These are phyloP conservation scores for Hyphopichia fennica DNA, from an alignment of 1,139 yeast genomes.

Conservation along the genomic window DNA sequence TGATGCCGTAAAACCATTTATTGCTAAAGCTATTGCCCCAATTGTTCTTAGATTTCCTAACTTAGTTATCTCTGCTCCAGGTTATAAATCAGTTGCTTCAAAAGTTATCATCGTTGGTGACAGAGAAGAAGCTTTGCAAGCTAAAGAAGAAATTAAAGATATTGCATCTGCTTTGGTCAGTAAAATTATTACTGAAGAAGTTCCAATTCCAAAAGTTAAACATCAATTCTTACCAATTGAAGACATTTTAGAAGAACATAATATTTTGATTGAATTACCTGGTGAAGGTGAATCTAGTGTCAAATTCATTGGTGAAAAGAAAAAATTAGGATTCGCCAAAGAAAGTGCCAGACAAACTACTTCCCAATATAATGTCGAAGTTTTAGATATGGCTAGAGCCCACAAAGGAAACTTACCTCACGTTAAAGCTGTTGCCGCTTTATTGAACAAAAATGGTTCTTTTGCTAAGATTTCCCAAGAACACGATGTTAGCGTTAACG, in stretches of 20 bases:
- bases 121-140: constrained; percentile 55
- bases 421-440: constrained; percentile 71
- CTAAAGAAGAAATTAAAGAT: constrained; percentile 47
- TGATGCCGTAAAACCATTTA: constrained; percentile 52
- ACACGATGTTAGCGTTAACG: constrained; percentile 52
- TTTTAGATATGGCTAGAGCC: constrained; percentile 81
- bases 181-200: constrained; percentile 36
- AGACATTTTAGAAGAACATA: constrained; percentile 47
- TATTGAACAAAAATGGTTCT: constrained; percentile 53
- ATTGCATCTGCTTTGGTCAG: constrained; percentile 46
- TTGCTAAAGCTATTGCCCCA: constrained; percentile 27
- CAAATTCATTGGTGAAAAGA: constrained; percentile 63
- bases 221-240: constrained; percentile 49
- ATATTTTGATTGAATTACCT: constrained; percentile 68
- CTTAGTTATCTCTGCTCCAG: constrained; percentile 38
- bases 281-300: constrained; percentile 45
- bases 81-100: constrained; percentile 21
- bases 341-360: constrained; percentile 54
- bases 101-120: constrained; percentile 58
- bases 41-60: constrained; percentile 20
- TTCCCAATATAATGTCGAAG: constrained; percentile 55
- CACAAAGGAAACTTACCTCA: constrained; percentile 79
- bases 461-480: constrained; percentile 48
- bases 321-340: constrained; percentile 60
- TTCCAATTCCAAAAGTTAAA: constrained; percentile 44